Evolutionary conservation across 2,329 filamentous ascomycete genomes (phyloP), one percentile per base, ranked within the genome.

Genomic region (Aspergillus japonicus): DNA sequence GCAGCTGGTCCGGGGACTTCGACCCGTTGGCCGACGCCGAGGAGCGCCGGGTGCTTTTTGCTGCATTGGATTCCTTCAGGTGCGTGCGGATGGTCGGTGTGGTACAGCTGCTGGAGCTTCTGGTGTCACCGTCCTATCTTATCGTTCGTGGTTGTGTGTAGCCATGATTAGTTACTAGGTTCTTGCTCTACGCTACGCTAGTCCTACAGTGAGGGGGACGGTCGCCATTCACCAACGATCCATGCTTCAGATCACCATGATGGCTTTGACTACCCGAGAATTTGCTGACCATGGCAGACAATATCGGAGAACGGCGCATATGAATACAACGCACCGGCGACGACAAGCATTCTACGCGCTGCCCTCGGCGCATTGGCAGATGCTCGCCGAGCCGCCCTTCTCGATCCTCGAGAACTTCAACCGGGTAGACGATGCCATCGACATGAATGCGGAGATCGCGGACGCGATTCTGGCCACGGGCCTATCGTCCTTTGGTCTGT

Each of bases 301-400:
- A 77, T 97, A 97, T 74, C 88, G 90, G 64, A 89, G 88, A 69
- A 85, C 87, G 24, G 90, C 93, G 5, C 94, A 98, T 74, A 90
- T 90, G 78, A 96, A 96, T 75, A 89, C 90, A 64, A 98, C 94
- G 4, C 94, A 98, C 75, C 84, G 93, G 19, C 89, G 95, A 23
- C 88, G 96, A 29, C 92, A 95, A 75, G 89, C 92, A 14, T 97
- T 99, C 77, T 99, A 98, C 75, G 90, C 92, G 8, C 83, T 99
- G 5, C 92, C 94, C 1, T 87, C 89, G 60, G 81, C 84, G 1
- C 93, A 99, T 73, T 95, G 92, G 87, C 85, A 90, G 69, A 83
- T 96, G 71, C 85, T 99, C 0, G 88, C 92, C 0, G 84, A 84
- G 4, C 87, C 90, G 0, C 94, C 93, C 0, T 96, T 98, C 79